Evolutionary conservation across 768 basidiomycete genomes (phyloP), one percentile per base, ranked within the genome.

Genomic region (Tylopilus rubrobrunneus): DNA sequence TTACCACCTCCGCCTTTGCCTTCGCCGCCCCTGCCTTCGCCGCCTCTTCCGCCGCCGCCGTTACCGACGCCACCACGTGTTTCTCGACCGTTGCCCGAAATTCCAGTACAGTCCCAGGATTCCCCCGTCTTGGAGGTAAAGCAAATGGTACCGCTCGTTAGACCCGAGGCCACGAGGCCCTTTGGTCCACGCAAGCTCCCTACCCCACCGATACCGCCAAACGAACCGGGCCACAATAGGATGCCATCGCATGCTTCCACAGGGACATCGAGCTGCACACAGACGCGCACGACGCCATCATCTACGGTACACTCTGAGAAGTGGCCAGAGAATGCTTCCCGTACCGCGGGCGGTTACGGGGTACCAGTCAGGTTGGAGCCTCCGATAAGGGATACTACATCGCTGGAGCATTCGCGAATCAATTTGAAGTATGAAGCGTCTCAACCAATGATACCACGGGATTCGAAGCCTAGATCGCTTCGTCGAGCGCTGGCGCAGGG

Each of bases 221-320:
- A 49, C 53, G 21, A 47, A 15, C 2, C 11, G 31, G 31, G 51
- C 46, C 66, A 63, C 27, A 52, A 45, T 4, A 55, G 60, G 48
- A 56, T 56, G 21, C 55, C 56, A 37, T 63, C 67, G 11, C 57
- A 61, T 49, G 56, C 67, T 45, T 55, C 69, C 21, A 67, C 67
- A 19, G 21, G 57, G 40, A 55, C 57, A 12, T 69, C 68, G 42
- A 67, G 56, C 37, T 65, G 48, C 44, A 62, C 68, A 21, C 67
- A 67, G 11, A 67, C 67, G 40, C 70, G 62, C 17, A 65, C 65
- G 15, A 62, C 61, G 19, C 65, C 68, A 17, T 68, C 69, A 12
- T 63, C 60, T 36, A 66, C 63, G 45, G 48, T 64, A 34, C 59
- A 63, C 34, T 71, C 70, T 56, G 69, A 70, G 29, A 70, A 70